Percentiles rank a stretch among this genome's conserved stretches.
These are phyloP conservation scores for Globisporangium paddicum DNA, from an alignment of 352 stramenopile species.

Conservation along the genomic window DNA sequence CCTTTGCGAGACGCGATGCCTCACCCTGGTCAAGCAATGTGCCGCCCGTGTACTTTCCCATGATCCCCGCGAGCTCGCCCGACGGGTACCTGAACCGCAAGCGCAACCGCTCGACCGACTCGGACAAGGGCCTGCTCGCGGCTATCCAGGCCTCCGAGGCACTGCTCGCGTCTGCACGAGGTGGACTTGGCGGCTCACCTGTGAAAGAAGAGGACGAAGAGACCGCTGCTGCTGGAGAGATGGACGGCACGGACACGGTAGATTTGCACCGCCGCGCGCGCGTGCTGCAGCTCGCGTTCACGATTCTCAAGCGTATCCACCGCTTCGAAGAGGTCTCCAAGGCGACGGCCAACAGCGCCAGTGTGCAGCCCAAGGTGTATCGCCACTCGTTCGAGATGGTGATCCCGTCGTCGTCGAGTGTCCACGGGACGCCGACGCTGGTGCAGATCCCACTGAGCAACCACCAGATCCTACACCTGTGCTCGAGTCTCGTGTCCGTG, in stretches of 20 bases:
- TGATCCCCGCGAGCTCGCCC: conserved; percentile 22
- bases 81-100: conserved; percentile 54
- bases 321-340: conserved; percentile 52
- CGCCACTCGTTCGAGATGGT: conserved; percentile 66
- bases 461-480: conserved; percentile 49
- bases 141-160: conserved; percentile 49
- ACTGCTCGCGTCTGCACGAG: conserved; percentile 8
- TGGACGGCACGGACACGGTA: conserved; percentile 12
- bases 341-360: conserved; percentile 16
- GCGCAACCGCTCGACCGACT: conserved; percentile 67
- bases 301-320: conserved; percentile 54
- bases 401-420: conserved; percentile 17
- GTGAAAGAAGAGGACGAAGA: conserved; percentile 16
- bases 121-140: conserved; percentile 44
- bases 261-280: conserved; percentile 53
- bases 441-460: conserved; percentile 60
- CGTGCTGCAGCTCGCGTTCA: conserved; percentile 54
- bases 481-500: conserved; percentile 50
- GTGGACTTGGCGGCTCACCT: neutral
- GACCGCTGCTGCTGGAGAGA: neutral
- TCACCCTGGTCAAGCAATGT: neutral
- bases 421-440: conserved; percentile 21
- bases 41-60: conserved; percentile 18
- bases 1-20: conserved; percentile 25
- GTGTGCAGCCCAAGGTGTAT: conserved; percentile 21